These are phyloP conservation scores for Aspergillus fischeri DNA, from an alignment of 2,329 filamentous ascomycete genomes.

Conservation along the genomic window DNA sequence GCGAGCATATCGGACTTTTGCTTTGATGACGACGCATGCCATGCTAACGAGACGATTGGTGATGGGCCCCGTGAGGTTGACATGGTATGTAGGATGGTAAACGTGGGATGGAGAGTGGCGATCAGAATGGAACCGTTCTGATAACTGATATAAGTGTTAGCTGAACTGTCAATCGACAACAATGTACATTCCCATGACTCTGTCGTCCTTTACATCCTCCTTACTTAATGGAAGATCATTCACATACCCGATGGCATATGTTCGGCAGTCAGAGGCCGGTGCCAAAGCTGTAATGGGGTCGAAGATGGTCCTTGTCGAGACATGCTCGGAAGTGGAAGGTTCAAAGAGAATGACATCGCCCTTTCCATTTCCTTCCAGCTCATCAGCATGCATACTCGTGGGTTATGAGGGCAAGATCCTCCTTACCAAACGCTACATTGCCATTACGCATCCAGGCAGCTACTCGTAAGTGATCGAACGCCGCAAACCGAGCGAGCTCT, in stretches of 20 bases:
- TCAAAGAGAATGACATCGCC: slow-evolving; percentile 95
- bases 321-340: slow-evolving; percentile 85
- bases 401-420: not conserved
- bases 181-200: no score
- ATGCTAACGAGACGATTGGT: slow-evolving; percentile 78
- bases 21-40: slow-evolving; percentile 93
- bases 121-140: slow-evolving; percentile 92
- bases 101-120: slow-evolving; percentile 81
- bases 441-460: slow-evolving; percentile 97
- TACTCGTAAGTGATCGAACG: slow-evolving; percentile 79
- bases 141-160: slow-evolving; percentile 57
- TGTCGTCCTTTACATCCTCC: not conserved
- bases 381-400: not conserved
- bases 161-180: not conserved
- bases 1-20: slow-evolving; percentile 98
- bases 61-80: slow-evolving; percentile 80
- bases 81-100: slow-evolving; percentile 90
- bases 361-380: slow-evolving; percentile 73
- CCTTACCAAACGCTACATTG: slow-evolving; percentile 89
- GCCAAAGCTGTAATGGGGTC: slow-evolving; percentile 93
- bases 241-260: slow-evolving; percentile 88
- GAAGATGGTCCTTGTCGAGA: slow-evolving; percentile 86
- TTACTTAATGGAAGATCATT: not conserved
- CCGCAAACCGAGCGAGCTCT: slow-evolving; percentile 86
- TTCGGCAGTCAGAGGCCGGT: slow-evolving; percentile 82